Conservation (phyloP, 257 asterid genomes). For the Eucommia ulmoides region DNA sequence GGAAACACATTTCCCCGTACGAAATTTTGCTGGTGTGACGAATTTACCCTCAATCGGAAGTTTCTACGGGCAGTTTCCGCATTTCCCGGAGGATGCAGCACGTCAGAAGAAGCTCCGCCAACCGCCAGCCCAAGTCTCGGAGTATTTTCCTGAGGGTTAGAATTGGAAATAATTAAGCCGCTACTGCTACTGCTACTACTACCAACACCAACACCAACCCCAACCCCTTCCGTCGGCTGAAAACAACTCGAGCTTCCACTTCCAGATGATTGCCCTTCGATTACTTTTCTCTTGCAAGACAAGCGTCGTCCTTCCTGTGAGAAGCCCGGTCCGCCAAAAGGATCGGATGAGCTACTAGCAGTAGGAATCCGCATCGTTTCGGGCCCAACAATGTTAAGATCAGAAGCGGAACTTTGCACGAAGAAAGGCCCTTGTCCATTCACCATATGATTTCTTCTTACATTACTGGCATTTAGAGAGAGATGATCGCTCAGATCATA, state of each 20-base stretch:
- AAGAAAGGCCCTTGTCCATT: constrained; percentile 4
- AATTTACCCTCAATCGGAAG: constrained; percentile 49
- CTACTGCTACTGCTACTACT: constrained; percentile 19
- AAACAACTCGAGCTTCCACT: constrained; percentile 37
- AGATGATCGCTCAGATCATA: constrained; percentile 8
- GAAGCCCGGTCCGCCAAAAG: constrained; percentile 26
- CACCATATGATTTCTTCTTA: constrained; percentile 3
- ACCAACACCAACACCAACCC: constrained; percentile 28
- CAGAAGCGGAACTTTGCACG: constrained; percentile 11
- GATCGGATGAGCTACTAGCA: constrained; percentile 28
- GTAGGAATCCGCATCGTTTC: constrained; percentile 24
- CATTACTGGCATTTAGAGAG: constrained; percentile 8
- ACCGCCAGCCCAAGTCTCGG: constrained; percentile 55
- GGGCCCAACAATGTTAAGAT: constrained; percentile 5
- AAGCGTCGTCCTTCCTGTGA: constrained; percentile 34
- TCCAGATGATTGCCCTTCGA: constrained; percentile 75
- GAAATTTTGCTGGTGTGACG: constrained; percentile 42
- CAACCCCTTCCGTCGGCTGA: constrained; percentile 38
- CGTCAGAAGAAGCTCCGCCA: constrained; percentile 29
- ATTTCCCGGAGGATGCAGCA: constrained; percentile 21
- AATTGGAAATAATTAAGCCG: no score
- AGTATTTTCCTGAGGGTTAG: constrained; percentile 25
- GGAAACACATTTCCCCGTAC: constrained; percentile 16
- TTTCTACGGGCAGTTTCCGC: constrained; percentile 45
- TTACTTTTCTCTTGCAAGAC: constrained; percentile 71